Conservation (phyloP, 78 protist species). For the Anaeramoeba ignava region DNA sequence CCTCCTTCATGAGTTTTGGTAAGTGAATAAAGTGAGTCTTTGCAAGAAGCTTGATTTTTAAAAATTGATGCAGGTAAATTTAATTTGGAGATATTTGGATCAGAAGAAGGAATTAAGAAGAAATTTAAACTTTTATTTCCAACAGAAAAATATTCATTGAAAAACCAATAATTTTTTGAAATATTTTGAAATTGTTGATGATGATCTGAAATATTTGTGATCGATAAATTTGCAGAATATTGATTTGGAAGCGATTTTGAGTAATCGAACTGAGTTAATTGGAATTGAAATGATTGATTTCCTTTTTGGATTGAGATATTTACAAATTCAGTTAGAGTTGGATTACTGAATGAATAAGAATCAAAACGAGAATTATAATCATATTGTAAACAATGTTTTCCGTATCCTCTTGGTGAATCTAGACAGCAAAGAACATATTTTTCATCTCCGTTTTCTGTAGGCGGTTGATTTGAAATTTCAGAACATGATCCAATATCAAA, state of each 20-base stretch:
- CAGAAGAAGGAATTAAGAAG: background rate
- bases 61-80: background rate
- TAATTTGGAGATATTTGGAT: background rate
- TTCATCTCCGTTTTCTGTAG: background rate
- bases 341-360: background rate
- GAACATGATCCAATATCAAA: background rate
- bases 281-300: background rate
- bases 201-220: background rate
- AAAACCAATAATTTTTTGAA: background rate
- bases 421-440: background rate
- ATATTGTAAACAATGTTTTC: background rate
- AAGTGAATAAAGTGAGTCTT: background rate
- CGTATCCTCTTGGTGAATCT: background rate
- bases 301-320: background rate
- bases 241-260: background rate
- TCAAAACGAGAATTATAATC: background rate
- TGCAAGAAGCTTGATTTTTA: background rate
- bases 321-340: background rate
- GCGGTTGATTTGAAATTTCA: background rate
- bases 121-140: no score
- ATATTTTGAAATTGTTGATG: background rate
- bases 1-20: background rate
- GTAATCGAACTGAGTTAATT: background rate
- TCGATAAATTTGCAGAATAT: background rate
- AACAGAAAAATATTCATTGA: background rate